These are phyloP conservation scores for Sungouiozyma ichnusensis DNA, from an alignment of 805 yeast species.

Conservation along the genomic window DNA sequence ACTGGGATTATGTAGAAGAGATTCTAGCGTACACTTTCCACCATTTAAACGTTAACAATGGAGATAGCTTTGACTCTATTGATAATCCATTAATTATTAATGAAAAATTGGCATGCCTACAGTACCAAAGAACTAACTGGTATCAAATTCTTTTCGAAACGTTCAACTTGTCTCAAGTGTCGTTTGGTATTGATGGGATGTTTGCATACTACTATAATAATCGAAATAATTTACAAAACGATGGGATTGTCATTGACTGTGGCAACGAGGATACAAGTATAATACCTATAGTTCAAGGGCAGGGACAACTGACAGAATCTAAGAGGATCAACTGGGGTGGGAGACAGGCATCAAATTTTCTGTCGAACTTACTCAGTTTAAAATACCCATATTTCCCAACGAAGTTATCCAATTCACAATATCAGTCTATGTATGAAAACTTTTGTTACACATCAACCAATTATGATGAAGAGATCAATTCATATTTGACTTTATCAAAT, in stretches of 20 bases:
- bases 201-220: conserved; percentile 62
- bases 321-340: conserved; percentile 94
- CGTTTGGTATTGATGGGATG: conserved; percentile 74
- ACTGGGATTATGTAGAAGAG: conserved; percentile 85
- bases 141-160: conserved; percentile 80
- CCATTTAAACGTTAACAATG: conserved; percentile 57
- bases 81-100: conserved; percentile 74
- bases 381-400: conserved; percentile 91
- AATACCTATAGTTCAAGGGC: conserved; percentile 69
- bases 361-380: conserved; percentile 53
- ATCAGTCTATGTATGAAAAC: conserved; percentile 57
- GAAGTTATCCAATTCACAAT: conserved; percentile 51
- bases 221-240: conserved; percentile 31
- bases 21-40: conserved; percentile 76
- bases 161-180: conserved; percentile 61
- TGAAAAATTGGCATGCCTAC: conserved; percentile 65
- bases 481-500: conserved; percentile 47
- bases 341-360: conserved; percentile 51
- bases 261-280: conserved; percentile 78
- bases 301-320: conserved; percentile 52
- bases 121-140: conserved; percentile 59
- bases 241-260: conserved; percentile 71
- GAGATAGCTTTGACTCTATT: too few relatives aligned
- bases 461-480: conserved; percentile 52
- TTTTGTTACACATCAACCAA: conserved; percentile 67